Conservation (phyloP, 2,329 filamentous ascomycete species). For the Nemania diffusa region DNA sequence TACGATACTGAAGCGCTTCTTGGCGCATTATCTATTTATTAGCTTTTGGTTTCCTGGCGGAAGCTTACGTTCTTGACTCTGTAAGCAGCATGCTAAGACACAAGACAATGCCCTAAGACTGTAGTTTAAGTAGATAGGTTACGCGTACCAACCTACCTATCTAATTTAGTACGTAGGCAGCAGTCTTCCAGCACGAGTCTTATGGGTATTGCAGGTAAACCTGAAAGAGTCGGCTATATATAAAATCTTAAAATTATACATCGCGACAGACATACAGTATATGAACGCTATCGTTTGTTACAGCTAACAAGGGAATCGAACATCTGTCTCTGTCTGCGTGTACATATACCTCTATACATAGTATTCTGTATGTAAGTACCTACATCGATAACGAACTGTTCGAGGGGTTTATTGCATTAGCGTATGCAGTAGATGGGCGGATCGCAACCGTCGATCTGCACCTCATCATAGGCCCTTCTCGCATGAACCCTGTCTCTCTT, state of each 20-base stretch:
- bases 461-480: background rate
- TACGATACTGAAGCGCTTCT: too few relatives aligned
- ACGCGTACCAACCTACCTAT: background rate
- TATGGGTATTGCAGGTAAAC: background rate
- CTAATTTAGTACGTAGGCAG: background rate
- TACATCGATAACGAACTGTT: background rate
- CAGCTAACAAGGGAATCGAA: background rate
- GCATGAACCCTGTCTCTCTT: background rate
- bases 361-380: background rate
- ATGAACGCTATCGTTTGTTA: background rate
- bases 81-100: background rate
- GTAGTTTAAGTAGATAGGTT: background rate
- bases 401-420: background rate
- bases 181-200: too few relatives aligned
- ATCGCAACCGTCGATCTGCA: slow-evolving; percentile 9
- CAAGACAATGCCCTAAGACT: background rate
- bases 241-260: background rate
- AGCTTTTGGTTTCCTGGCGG: slow-evolving; percentile 1
- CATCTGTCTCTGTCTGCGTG: background rate
- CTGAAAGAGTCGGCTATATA: background rate
- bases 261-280: background rate
- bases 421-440: background rate
- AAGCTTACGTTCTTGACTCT: too few relatives aligned
- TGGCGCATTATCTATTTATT: too few relatives aligned
- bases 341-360: too few relatives aligned